Base-by-base conservation (phyloP, 768 basidiomycete genomes). In the Strobilomyces confusus region DNA sequence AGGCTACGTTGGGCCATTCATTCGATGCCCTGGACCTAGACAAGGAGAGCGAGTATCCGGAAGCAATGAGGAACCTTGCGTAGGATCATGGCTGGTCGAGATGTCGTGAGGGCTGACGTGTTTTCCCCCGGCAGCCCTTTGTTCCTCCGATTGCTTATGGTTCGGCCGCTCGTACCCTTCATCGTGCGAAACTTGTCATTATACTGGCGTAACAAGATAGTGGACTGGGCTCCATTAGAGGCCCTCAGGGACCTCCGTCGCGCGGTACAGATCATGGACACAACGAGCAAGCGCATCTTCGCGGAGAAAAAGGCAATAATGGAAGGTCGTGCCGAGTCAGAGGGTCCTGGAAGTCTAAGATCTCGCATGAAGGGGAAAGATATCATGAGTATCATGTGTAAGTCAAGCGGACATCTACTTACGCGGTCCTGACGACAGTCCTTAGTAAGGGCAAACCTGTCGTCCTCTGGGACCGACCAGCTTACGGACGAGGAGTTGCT, bases 301-400 rank as follows among this genome's bases (percentile, higher is more conserved):
- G 51, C 49, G 0, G 57, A 64, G 48, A 73, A 73, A 63, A 72
- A 56, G 48, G 64, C 57, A 55, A 48, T 32, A 34, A 63, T 51
- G 54, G 55, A 57, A 37, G 58, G 51, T 38, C 36, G n/a, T 23
- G 33, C 48, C 11, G 57, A 44, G 26, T 50, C 49, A 41, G 54
- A 57, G 6, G 41, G 52, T 40, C 43, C 52, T 9, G 58, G 51
- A 41, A 45, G 41, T 20, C n/a, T 56, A 26, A 43, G 37, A 17
- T 57, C 60, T 32, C 46, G 46, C 17, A 61, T 54, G 52, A 60
- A 57, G 46, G 63, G 68, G 1, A 69, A 61, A 47, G 72, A 75
- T 42, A 70, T 76, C 37, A 72, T 76, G 73, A 72, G 62, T 52
- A 69, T 76, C 56, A 68, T 75, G 65, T 30, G 74, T 76, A 41